Conservation (phyloP, 257 asterid species). For the Rehmannia glutinosa region DNA sequence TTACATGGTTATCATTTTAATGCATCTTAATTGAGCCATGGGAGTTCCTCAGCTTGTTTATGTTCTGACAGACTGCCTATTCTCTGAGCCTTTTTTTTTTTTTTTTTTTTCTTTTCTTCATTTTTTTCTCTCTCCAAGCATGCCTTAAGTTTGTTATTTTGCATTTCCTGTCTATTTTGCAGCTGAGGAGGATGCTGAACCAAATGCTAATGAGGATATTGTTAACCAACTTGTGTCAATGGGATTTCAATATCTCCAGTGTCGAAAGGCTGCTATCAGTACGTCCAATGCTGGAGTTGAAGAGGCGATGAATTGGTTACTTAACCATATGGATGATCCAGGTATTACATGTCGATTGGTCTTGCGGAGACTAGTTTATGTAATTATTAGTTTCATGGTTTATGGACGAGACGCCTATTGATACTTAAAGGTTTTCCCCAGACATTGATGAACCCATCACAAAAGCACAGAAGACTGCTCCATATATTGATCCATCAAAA, state of each 20-base stretch:
- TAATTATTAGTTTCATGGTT: background rate
- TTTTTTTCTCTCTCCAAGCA: background rate
- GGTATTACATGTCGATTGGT: conserved; percentile 39
- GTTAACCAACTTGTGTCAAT: conserved; percentile 76
- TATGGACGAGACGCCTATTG: conserved; percentile 10
- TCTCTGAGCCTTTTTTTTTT: background rate
- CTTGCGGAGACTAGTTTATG: conserved; percentile 7
- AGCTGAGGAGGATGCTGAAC: conserved; percentile 43
- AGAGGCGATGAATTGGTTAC: conserved; percentile 88
- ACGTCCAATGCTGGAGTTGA: conserved; percentile 83
- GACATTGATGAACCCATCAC: conserved; percentile 74
- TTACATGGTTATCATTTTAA: background rate
- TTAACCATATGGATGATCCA: conserved; percentile 81
- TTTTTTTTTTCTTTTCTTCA: background rate
- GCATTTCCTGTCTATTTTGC: conserved; percentile 23
- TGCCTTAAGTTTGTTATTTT: conserved; percentile 1
- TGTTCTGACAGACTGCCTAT: background rate
- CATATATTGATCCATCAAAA: conserved; percentile 62
- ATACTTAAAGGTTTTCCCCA: conserved; percentile 22
- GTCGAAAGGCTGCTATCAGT: conserved; percentile 89
- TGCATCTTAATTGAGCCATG: no score
- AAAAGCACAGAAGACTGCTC: conserved; percentile 33
- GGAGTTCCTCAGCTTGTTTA: background rate
- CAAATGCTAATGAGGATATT: conserved; percentile 56
- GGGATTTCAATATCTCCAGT: conserved; percentile 83